These are phyloP conservation scores for Prunus yedoensis DNA, from an alignment of 331 rosid species.

Conservation along the genomic window DNA sequence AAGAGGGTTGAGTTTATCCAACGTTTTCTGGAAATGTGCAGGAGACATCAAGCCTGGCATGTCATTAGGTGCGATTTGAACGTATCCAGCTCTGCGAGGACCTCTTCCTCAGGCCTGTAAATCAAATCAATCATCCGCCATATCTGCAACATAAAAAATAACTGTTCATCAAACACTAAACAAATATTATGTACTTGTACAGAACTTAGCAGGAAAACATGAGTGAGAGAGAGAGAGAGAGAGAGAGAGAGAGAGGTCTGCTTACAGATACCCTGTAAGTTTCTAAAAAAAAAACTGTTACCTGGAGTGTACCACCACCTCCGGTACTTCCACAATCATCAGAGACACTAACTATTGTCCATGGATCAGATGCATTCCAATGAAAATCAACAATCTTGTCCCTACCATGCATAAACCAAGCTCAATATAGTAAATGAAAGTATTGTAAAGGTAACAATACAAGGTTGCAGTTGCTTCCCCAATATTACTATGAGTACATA, in stretches of 20 bases:
- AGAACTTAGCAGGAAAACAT: not conserved
- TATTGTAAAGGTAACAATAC: not conserved
- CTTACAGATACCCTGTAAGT: too few species aligned
- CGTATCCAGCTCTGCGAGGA: constrained; percentile 45
- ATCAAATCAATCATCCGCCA: constrained; percentile 82
- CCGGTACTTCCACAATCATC: constrained; percentile 82
- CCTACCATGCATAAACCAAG: constrained; percentile 36
- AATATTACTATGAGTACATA: not conserved
- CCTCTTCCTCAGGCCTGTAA: constrained; percentile 73
- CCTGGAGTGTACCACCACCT: constrained; percentile 62
- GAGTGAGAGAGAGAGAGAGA: too few species aligned
- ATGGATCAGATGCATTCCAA: constrained; percentile 79
- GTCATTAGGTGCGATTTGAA: constrained; percentile 39
- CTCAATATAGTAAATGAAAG: not conserved
- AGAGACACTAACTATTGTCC: constrained; percentile 82
- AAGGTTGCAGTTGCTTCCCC: not conserved
- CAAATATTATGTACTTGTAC: not conserved
- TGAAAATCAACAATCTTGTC: constrained; percentile 85
- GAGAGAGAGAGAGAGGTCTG: too few species aligned
- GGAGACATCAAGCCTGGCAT: constrained; percentile 25
- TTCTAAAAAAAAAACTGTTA: not conserved
- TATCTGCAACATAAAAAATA: constrained; percentile 41
- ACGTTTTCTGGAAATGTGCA: not conserved
- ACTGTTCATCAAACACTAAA: not conserved
- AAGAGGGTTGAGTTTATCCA: not conserved